Evolutionary conservation across 1,284 basidiomycete genomes (phyloP), one percentile per base, ranked within the genome.

Genomic region (Puccinia horiana): DNA sequence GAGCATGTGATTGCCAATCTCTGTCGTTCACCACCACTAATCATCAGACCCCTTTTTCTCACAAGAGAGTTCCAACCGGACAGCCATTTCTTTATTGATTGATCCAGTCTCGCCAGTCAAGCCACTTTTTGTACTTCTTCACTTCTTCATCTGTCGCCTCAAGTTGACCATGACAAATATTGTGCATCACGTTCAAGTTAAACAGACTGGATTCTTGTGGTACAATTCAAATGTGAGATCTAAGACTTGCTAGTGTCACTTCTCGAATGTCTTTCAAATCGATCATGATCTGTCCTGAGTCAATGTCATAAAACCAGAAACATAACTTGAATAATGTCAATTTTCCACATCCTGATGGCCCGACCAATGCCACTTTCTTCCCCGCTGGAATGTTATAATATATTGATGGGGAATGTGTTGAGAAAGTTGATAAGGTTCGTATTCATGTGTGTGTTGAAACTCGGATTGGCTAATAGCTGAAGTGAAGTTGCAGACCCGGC

Each of bases 271-370:
- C 81, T 76, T 82, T 73, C 47, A 37, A 74, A 67, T 82, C 81
- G 47, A 82, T 82, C 35, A 76, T 76, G 29, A 82, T 82, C 49
- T 63, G 75, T 47, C 81, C 81, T 29, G 54, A 23, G 29, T 76
- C 47, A 58, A 76, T 52, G 49, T 82, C 81, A 47, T 82, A 82
- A 76, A 82, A 82, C 63, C 81, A 40, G 58, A 82, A 82, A 47
- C 81, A 82, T 44, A 82, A 35, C 54, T 69, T 82, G 37, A 82
- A 82, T 49, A 82, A 52, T 26, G 81, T 82, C 37, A 74, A 82
- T 61, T 82, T 82, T 42, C 80, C 80, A 74, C 81, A 82, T 56
- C 81, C 81, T 26, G 81, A 82, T 54, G 81, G 81, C 35, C 81
- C 81, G 18, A 82, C 81, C 20, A 82, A 69, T 11, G 81, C 81